Evolutionary conservation across 192 early-diverging fungal genomes (phyloP).

Genomic region (Blastocladiella britannica): DNA sequence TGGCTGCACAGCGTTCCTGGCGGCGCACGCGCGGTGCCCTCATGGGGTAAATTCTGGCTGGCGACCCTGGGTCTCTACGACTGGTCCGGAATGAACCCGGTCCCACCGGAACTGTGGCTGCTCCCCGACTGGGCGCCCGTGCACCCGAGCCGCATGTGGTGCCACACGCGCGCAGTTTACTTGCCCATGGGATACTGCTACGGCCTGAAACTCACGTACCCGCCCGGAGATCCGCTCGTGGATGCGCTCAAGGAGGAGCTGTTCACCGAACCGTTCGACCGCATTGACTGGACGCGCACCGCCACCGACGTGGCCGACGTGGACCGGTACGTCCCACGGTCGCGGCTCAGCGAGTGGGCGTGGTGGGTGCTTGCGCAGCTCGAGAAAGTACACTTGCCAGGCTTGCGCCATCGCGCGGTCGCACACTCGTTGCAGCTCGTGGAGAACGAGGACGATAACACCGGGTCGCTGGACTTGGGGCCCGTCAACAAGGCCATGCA

Average conservation of each 20-base stretch:
- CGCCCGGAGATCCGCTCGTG: conserved; percentile 42
- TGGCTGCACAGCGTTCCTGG: conserved; percentile 65
- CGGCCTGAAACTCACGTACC: conserved; percentile 34
- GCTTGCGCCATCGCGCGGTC: conserved; percentile 44
- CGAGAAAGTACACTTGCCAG: conserved; percentile 38
- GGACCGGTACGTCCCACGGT: conserved; percentile 74
- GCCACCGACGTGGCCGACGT: conserved; percentile 58
- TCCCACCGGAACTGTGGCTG: conserved; percentile 81
- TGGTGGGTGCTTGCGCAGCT: conserved; percentile 30
- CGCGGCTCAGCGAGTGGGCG: conserved; percentile 39
- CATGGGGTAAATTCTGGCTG: conserved; percentile 99
- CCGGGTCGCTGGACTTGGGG: conserved; percentile 69
- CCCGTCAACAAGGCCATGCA: conserved; percentile 90
- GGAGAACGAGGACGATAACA: conserved; percentile 72
- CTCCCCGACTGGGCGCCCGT: conserved; percentile 63
- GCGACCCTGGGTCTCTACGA: conserved; percentile 74
- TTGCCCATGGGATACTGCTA: conserved; percentile 92
- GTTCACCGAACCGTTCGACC: conserved; percentile 65
- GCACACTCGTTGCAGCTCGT: conserved; percentile 59
- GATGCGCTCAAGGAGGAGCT: conserved; percentile 66
- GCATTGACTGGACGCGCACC: conserved; percentile 60
- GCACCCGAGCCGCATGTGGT: conserved; percentile 82
- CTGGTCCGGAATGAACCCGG: conserved; percentile 87
- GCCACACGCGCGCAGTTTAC: conserved; percentile 79
- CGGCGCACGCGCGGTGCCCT: conserved; percentile 60